These are phyloP conservation scores for Umbelopsis sp. DNA, from an alignment of 192 early-diverging fungal genomes.

Conservation along the genomic window DNA sequence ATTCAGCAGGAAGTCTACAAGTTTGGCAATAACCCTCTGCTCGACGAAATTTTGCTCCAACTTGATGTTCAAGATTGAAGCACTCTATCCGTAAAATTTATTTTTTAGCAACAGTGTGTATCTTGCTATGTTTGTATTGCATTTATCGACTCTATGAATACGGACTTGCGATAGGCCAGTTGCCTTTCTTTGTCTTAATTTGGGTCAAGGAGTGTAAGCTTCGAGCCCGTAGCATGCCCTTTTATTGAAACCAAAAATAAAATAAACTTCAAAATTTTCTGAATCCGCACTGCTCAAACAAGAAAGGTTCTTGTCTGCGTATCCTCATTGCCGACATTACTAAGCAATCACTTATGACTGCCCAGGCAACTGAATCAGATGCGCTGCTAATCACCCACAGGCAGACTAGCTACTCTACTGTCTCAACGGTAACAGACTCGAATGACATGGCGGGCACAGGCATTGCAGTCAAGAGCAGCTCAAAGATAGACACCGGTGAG, in stretches of 20 bases:
- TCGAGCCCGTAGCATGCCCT: too few relatives aligned
- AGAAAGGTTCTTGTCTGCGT: neutral
- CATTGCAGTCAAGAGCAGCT: conserved; percentile 28
- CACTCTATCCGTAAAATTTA: neutral
- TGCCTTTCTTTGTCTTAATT: too few relatives aligned
- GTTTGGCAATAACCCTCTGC: conserved; percentile 68
- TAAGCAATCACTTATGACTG: neutral
- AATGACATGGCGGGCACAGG: neutral
- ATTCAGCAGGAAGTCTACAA: conserved; percentile 55
- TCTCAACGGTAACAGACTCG: neutral
- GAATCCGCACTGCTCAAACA: neutral
- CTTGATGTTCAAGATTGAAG: conserved; percentile 29
- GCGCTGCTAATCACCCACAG: neutral
- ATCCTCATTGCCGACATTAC: neutral
- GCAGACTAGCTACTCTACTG: neutral
- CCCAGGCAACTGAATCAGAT: neutral
- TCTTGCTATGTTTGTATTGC: too few relatives aligned
- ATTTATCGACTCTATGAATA: neutral
- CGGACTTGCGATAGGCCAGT: neutral
- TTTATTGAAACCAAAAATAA: too few relatives aligned
- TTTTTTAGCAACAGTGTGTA: too few relatives aligned
- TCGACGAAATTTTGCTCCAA: conserved; percentile 54
- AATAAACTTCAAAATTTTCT: too few relatives aligned
- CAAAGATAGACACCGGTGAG: conserved; percentile 27
- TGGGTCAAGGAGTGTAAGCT: too few relatives aligned